Evolutionary conservation across 495 filamentous ascomycete species (phyloP), one percentile per base, ranked within the genome.

Genomic region (Xylaria palmicola): DNA sequence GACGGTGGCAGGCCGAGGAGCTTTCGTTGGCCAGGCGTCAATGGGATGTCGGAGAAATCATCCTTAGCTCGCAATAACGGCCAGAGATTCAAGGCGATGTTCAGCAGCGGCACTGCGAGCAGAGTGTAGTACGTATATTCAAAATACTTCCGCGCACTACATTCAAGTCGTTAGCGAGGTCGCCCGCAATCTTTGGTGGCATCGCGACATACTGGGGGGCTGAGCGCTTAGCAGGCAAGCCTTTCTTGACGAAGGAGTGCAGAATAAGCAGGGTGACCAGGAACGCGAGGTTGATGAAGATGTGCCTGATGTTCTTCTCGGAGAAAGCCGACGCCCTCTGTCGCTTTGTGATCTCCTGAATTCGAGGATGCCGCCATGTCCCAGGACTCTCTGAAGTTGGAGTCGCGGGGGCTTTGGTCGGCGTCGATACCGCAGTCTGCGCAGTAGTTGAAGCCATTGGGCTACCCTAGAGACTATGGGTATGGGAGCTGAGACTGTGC

Each of bases 21-120:
- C 53, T 84, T 80, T 40, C 94, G 89, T 73, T 98, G 94, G 12
- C 87, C 86, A 22, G 94, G 91, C 5, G 92, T 97, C 53, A 98
- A 82, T 62, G 94, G 86, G 49, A 98, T 95, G 72, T 98, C 93
- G 64, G 86, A 79, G 60, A 97, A 81, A 62, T 93, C 84, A 72
- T 96, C 92, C 57, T 80, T 83, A 6, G 76, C 74, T 50, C 85
- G 83, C 68, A 90, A 71, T 20, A 97, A 81, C 12, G 91, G 94
- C 22, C 82, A 79, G 36, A 88, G 65, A 15, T 90, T 86, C 13
- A 83, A 61, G 60, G 79, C 59, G 57, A 93, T 85, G 72, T 93
- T 94, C 72, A 79, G 74, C 40, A 86, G 24, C 32, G 90, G 81
- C 41, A 91, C 67, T 13, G 45, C 62, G 26, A 59, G 60, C 6